These are phyloP conservation scores for Calonectria leucothoes DNA, from an alignment of 2,329 filamentous ascomycete genomes.

Conservation along the genomic window DNA sequence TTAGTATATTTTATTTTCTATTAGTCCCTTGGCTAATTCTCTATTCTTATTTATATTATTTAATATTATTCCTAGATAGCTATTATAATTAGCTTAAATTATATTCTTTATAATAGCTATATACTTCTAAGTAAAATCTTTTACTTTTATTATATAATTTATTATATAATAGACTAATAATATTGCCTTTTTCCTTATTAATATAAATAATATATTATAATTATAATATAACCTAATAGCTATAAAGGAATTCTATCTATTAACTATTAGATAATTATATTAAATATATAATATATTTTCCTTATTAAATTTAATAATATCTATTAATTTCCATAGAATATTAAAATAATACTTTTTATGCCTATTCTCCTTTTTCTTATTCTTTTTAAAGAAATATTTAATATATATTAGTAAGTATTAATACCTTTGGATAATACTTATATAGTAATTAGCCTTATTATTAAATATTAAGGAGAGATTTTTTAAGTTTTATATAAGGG, in stretches of 20 bases:
- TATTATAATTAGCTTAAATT: background rate
- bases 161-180: constrained; percentile 10
- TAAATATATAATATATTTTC: background rate
- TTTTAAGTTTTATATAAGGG: constrained; percentile 7
- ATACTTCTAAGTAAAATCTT: constrained; percentile 12
- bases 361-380: background rate
- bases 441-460: constrained; percentile 9
- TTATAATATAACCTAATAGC: background rate
- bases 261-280: background rate
- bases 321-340: constrained; percentile 1
- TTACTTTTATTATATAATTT: constrained; percentile 8
- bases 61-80: background rate
- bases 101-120: background rate
- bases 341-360: background rate
- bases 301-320: background rate
- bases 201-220: constrained; percentile 16
- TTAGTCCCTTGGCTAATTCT: background rate
- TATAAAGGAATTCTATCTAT: too few species aligned
- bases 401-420: constrained; percentile 1
- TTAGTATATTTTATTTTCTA: constrained; percentile 1
- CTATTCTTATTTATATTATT: background rate
- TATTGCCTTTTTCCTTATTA: constrained; percentile 6
- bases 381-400: constrained; percentile 3
- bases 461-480: too few species aligned
- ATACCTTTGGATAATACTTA: background rate